These are phyloP conservation scores for Ceratocystis alfenasii DNA, from an alignment of 2,329 filamentous ascomycete genomes.

Conservation along the genomic window DNA sequence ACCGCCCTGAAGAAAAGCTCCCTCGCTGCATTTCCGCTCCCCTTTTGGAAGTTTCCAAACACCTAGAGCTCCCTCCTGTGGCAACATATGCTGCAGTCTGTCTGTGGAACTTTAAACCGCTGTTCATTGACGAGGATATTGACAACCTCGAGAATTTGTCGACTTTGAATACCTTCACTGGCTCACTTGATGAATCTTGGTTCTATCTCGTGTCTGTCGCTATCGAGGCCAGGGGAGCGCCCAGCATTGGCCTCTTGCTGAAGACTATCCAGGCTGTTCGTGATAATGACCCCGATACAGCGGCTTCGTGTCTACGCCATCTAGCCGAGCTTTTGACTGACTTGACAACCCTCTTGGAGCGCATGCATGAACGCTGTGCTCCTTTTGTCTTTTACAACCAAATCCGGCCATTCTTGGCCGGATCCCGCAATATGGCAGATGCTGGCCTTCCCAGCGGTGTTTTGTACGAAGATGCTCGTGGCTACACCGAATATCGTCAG, in stretches of 20 bases:
- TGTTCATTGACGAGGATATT: conserved; percentile 71
- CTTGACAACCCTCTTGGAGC: conserved; percentile 61
- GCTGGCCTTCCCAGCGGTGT: conserved; percentile 81
- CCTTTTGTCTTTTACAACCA: conserved; percentile 90
- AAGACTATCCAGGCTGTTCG: conserved; percentile 72
- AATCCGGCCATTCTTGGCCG: conserved; percentile 89
- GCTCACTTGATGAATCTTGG: conserved; percentile 93
- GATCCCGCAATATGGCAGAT: conserved; percentile 95
- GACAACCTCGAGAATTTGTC: conserved; percentile 79
- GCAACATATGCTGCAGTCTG: conserved; percentile 87
- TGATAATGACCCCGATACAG: conserved; percentile 53
- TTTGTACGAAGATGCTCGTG: conserved; percentile 70
- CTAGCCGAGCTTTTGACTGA: conserved; percentile 86
- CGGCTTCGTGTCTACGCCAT: conserved; percentile 62
- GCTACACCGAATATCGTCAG: conserved; percentile 58
- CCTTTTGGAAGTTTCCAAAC: conserved; percentile 61
- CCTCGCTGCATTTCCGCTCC: conserved; percentile 76
- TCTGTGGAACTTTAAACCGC: conserved; percentile 92
- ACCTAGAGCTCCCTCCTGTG: conserved; percentile 78
- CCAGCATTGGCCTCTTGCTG: conserved; percentile 80
- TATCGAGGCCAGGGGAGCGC: conserved; percentile 83
- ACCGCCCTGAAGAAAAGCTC: conserved; percentile 63
- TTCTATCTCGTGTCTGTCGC: conserved; percentile 94
- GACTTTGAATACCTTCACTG: conserved; percentile 82
- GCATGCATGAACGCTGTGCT: conserved; percentile 94